These are phyloP conservation scores for Phytomonas francai DNA, from an alignment of 208 protist genomes.

Conservation along the genomic window DNA sequence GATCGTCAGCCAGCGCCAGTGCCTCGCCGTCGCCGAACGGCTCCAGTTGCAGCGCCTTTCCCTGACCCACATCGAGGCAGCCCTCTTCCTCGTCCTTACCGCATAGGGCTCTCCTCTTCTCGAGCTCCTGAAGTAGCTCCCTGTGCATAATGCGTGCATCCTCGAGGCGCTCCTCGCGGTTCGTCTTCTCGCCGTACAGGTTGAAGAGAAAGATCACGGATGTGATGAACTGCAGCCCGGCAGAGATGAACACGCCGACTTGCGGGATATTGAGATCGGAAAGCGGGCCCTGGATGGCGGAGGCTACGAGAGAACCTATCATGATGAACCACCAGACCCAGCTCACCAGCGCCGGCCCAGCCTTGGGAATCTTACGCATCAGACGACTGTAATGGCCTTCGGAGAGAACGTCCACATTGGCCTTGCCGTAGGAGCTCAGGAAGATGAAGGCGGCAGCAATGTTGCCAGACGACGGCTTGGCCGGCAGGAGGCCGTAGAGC, in stretches of 20 bases:
- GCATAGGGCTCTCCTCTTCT: conserved; percentile 3
- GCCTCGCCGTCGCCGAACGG: conserved; percentile 4
- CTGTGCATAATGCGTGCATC: conserved; percentile 26
- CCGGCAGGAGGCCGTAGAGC: conserved; percentile 36
- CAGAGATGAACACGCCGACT: conserved; percentile 47
- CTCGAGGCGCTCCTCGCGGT: conserved; percentile 36
- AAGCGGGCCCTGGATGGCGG: conserved; percentile 42
- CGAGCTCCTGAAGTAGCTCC: conserved; percentile 20
- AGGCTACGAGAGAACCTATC: conserved; percentile 31
- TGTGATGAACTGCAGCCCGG: conserved; percentile 43
- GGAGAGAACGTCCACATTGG: conserved; percentile 68
- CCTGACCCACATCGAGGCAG: neutral
- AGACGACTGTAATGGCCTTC: conserved; percentile 73
- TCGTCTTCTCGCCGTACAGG: conserved; percentile 54
- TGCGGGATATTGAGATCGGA: conserved; percentile 34
- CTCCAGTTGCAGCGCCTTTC: neutral
- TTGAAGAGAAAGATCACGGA: conserved; percentile 50
- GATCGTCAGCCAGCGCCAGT: conserved; percentile 3
- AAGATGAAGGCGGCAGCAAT: conserved; percentile 38
- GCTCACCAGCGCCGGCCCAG: conserved; percentile 45
- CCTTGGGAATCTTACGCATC: conserved; percentile 34
- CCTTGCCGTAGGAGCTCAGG: conserved; percentile 38
- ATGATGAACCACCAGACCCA: conserved; percentile 62
- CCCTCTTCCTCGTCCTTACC: neutral
- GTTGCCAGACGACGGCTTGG: conserved; percentile 24